Conservation (phyloP, 2,329 filamentous ascomycete species). For the Xylaria sp. region DNA sequence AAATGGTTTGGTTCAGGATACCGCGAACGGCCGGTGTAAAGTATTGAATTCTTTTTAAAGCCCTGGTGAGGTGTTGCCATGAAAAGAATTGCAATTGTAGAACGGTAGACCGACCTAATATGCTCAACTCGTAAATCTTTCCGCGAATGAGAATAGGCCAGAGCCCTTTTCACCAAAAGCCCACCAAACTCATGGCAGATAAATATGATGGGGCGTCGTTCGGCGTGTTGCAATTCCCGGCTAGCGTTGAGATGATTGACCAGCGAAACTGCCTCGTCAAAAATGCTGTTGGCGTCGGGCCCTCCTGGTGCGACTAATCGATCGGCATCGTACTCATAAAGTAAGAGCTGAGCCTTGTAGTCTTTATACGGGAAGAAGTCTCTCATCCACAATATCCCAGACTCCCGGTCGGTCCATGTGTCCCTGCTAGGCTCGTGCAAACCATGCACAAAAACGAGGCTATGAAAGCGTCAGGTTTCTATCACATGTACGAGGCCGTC, state of each 20-base stretch:
- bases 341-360: conserved; percentile 14
- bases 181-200: conserved; percentile 21
- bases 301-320: conserved; percentile 14
- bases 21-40: background rate
- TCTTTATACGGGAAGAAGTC: conserved; percentile 14
- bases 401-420: background rate
- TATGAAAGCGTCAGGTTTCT: background rate
- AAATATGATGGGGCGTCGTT: conserved; percentile 13
- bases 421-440: conserved; percentile 7
- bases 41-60: conserved; percentile 13
- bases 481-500: background rate
- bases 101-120: conserved; percentile 16
- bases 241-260: conserved; percentile 12
- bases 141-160: conserved; percentile 15
- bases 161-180: conserved; percentile 18
- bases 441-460: conserved; percentile 16
- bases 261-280: conserved; percentile 16
- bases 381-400: conserved; percentile 10
- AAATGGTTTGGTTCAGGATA: conserved; percentile 12
- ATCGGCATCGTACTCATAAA: conserved; percentile 21
- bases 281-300: conserved; percentile 3
- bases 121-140: conserved; percentile 17
- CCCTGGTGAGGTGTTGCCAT: conserved; percentile 20
- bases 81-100: conserved; percentile 15
- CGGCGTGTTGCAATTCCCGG: conserved; percentile 6